Conservation (phyloP, 2,329 filamentous ascomycete genomes). For the Aspergillus sp. region DNA sequence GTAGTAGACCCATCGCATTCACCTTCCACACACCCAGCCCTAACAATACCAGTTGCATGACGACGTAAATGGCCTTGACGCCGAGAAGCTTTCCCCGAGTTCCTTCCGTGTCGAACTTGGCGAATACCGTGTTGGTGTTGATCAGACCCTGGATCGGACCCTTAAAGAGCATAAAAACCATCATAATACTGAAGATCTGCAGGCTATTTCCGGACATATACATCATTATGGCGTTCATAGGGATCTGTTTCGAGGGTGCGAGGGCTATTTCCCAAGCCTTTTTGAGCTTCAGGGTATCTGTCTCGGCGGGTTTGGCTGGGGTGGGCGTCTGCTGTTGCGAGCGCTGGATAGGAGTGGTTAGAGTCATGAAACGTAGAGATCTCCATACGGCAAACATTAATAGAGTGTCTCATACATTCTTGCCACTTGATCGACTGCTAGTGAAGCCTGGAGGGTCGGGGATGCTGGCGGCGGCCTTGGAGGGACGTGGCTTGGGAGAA, state of each 20-base stretch:
- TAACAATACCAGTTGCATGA: conserved; percentile 80
- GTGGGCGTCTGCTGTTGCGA: conserved; percentile 23
- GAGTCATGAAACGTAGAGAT: neutral
- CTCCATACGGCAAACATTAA: neutral
- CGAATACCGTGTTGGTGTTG: conserved; percentile 81
- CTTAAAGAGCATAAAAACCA: conserved; percentile 99
- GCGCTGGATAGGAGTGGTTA: neutral
- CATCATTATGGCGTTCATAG: conserved; percentile 99
- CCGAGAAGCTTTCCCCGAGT: conserved; percentile 72
- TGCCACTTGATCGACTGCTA: conserved; percentile 48
- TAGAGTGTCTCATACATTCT: conserved; percentile 21
- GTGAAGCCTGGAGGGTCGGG: conserved; percentile 86
- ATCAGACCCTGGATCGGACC: conserved; percentile 84
- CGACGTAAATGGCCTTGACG: conserved; percentile 84
- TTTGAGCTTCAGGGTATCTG: conserved; percentile 94
- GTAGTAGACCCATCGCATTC: conserved; percentile 91
- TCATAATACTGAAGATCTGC: conserved; percentile 99
- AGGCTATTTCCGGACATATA: conserved; percentile 99
- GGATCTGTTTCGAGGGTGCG: conserved; percentile 86
- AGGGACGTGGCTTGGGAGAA: conserved; percentile 66
- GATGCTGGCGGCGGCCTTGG: conserved; percentile 60
- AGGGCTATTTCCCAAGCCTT: conserved; percentile 98
- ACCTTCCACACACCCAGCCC: conserved; percentile 93
- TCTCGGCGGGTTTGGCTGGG: conserved; percentile 65
- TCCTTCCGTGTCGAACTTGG: conserved; percentile 80